phyloP scores from a whole-genome alignment of 179 eudicot species.

The Camellia oleifera region DNA sequence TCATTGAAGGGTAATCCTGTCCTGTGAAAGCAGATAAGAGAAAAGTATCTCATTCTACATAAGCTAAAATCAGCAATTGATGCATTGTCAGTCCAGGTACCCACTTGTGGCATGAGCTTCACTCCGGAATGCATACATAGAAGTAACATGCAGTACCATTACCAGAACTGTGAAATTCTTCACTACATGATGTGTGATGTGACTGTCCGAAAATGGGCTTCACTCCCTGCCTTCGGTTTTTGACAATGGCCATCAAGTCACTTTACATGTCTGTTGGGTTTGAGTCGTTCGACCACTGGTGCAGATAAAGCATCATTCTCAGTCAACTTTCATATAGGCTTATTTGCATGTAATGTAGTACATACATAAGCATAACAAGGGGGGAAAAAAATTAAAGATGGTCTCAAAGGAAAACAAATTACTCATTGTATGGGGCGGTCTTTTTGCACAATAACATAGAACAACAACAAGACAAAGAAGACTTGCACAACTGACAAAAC shows the following conservation, averaged over 20 bases:
- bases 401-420: too few species aligned
- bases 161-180: slow-evolving; percentile 47
- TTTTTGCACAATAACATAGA: too few species aligned
- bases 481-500: too few species aligned
- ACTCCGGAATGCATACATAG: slow-evolving; percentile 59
- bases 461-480: too few species aligned
- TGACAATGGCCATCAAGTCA: slow-evolving; percentile 40
- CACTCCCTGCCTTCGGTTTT: slow-evolving; percentile 31
- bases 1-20: background rate
- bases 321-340: background rate
- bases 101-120: slow-evolving; percentile 62
- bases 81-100: slow-evolving; percentile 62
- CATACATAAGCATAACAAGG: too few species aligned
- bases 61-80: slow-evolving; percentile 45
- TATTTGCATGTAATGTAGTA: too few species aligned
- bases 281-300: slow-evolving; percentile 31
- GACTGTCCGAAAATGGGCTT: slow-evolving; percentile 46
- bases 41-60: slow-evolving; percentile 62
- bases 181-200: slow-evolving; percentile 35
- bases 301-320: slow-evolving; percentile 1
- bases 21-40: slow-evolving; percentile 28
- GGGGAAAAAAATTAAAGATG: too few species aligned
- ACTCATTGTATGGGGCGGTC: too few species aligned
- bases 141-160: slow-evolving; percentile 56
- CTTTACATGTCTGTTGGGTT: slow-evolving; percentile 44